phyloP scores from a whole-genome alignment of 1,139 yeast species.

The Pichia inconspicua region DNA sequence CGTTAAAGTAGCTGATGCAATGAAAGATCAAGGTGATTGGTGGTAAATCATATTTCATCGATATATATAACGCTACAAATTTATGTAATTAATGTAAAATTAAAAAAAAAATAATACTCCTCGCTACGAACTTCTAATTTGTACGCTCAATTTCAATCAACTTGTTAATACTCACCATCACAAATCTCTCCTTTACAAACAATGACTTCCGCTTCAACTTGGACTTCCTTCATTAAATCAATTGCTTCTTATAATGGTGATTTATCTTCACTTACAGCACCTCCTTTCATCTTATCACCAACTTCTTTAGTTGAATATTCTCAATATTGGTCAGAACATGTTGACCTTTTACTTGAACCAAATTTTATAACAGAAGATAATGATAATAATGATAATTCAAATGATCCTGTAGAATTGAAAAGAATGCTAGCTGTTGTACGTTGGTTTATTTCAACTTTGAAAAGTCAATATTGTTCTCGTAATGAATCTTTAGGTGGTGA shows the following conservation, averaged over 20 bases:
- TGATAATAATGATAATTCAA: conserved; percentile 18
- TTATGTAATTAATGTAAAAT: too few species aligned
- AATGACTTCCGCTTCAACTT: conserved; percentile 38
- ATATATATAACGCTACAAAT: too few species aligned
- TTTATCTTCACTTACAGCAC: conserved; percentile 87
- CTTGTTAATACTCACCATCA: too few species aligned
- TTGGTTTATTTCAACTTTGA: conserved; percentile 87
- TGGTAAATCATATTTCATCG: conserved; percentile 19
- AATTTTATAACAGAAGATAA: conserved; percentile 30
- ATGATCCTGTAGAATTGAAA: conserved; percentile 35
- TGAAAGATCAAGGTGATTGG: conserved; percentile 92
- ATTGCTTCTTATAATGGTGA: conserved; percentile 94
- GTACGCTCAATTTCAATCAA: too few species aligned
- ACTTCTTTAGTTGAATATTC: conserved; percentile 85
- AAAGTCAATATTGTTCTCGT: conserved; percentile 90
- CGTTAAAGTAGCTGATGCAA: conserved; percentile 96
- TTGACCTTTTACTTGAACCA: conserved; percentile 73
- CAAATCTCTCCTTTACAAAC: background rate
- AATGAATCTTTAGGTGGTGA: conserved; percentile 87
- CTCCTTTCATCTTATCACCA: conserved; percentile 93
- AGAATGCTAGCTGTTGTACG: conserved; percentile 75
- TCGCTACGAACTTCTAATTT: too few species aligned
- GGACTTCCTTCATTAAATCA: conserved; percentile 87
- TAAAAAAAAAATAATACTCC: too few species aligned
- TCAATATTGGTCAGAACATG: conserved; percentile 89